Base-by-base conservation (phyloP, 2,329 filamentous ascomycete genomes). In the Pseudofabraea citricarpa region DNA sequence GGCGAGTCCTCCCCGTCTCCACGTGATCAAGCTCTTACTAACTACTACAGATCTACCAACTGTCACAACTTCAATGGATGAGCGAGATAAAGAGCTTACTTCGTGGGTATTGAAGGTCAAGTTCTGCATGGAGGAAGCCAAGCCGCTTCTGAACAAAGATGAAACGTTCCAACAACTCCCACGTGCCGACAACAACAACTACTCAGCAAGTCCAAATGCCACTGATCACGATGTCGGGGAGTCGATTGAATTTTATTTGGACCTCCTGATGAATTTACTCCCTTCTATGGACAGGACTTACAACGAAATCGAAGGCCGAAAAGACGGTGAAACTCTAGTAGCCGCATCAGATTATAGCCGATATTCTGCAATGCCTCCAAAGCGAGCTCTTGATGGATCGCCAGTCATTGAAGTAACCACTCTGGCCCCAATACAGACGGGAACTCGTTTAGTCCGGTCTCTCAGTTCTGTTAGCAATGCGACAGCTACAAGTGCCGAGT, bases 241-340 rank as follows among this genome's bases (percentile, higher is more conserved):
- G 15, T 37, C 35, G 15, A 20, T 37, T 9, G 35, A 37, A 12
- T 37, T 37, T n/a, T 37, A 37, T n/a, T n/a, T 37, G 5, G 21
- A 37, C 23, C 35, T 37, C 15, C 19, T 37, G 10, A 21, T 37
- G 21, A 37, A 37, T 6, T n/a, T 37, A 21, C 10, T 22, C 15
- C 35, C 35, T 4, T 37, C 19, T 21, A 37, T 37, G 35, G 12
- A 37, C 23, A 18, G 21, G 7, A 37, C 35, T 21, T 37, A 37
- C 19, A 20, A 22, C 21, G 18, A 37, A 10, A 15, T n/a, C 35
- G n/a, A 13, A 22, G 35, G 18, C 19, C n/a, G 21, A 22, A n/a
- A 37, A 37, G 35, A n/a, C 15, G 19, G 23, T 9, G 8, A 32
- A 18, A 18, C 29, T 32, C 35, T 22, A n/a, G 21, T 24, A 2